These are phyloP conservation scores for Umbelopsis sp. DNA, from an alignment of 371 early-diverging fungal genomes.

Conservation along the genomic window DNA sequence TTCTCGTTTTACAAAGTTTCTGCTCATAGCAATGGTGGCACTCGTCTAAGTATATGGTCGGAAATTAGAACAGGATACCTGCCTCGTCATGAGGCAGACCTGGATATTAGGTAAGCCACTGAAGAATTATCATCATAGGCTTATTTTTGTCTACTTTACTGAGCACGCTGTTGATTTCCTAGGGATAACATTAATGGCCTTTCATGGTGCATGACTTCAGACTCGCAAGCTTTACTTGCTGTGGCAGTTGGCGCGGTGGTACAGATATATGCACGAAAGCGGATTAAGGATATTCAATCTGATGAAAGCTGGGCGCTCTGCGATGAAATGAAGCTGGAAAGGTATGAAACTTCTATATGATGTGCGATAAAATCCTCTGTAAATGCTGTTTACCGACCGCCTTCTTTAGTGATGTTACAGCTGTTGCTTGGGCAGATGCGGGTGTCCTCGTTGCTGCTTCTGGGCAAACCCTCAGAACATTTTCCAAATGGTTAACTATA, in stretches of 20 bases:
- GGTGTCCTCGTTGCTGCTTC: constrained; percentile 69
- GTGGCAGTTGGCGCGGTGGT: constrained; percentile 54
- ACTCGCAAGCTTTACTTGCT: constrained; percentile 74
- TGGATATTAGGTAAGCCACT: neutral
- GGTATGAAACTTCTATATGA: neutral
- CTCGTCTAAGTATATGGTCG: constrained; percentile 37
- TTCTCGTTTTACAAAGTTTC: neutral
- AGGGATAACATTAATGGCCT: constrained; percentile 53
- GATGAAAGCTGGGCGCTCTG: constrained; percentile 48
- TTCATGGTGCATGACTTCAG: constrained; percentile 75
- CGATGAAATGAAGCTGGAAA: constrained; percentile 26
- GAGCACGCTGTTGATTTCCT: neutral
- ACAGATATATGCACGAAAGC: constrained; percentile 57
- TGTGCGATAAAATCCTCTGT: too few relatives aligned
- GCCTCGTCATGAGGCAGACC: constrained; percentile 19
- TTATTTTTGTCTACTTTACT: neutral
- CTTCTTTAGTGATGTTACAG: constrained; percentile 37
- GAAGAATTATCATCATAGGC: neutral
- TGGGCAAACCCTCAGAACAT: constrained; percentile 58
- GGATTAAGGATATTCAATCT: constrained; percentile 26
- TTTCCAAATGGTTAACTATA: constrained; percentile 69
- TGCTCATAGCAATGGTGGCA: neutral
- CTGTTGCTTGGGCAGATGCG: constrained; percentile 67
- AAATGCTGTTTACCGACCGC: too few relatives aligned
- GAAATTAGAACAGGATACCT: constrained; percentile 37